Base-by-base conservation (phyloP, 176 grass and related monocot genomes). In the Rhynchospora breviuscula region DNA sequence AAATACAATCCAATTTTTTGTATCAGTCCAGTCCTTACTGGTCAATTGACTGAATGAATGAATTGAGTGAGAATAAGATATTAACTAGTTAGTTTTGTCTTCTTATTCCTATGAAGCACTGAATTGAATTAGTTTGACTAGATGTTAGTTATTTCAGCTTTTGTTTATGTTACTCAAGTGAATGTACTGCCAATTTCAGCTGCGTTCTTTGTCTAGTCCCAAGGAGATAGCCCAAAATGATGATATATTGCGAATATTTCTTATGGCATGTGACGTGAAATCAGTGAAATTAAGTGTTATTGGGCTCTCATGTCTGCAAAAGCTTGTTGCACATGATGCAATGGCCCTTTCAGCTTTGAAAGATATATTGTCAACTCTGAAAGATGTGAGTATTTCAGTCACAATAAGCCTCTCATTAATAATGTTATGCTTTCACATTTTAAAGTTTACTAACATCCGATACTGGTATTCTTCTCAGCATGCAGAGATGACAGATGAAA, bases 291-390 rank as follows among this genome's bases (percentile, higher is more conserved):
- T 99, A 79, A 95, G 91, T 93, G 96, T 93, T 19, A 95, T 99
- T 59, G 96, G 93, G 80, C 93, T 99, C 35, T 99, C 93, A 47
- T 99, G 91, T 83, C 89, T 98, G 88, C 96, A 98, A 90, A 98
- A 98, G 85, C 96, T 98, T 84, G 91, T 98, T 88, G 92, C 93
- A 81, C 96, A 95, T 80, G 88, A 86, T 63, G 96, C 91, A 73
- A 93, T 93, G 66, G 90, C 92, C 35, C 86, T 81, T 79, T 98
- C 96, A 86, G 93, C 93, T 82, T 75, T 95, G 58, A 90, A 89
- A 67, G 89, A 92, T 79, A 98, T 98, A 95, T 81, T 98, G 84
- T 86, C 70, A 3, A 93, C 96, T 85, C 91, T 98, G 86, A 98
- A 92, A 83, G 92, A 95, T 84, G 96, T 98, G 85, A 98, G 88